These are phyloP conservation scores for Raddia distichophylla DNA, from an alignment of 176 grass and related monocot genomes.

Conservation along the genomic window DNA sequence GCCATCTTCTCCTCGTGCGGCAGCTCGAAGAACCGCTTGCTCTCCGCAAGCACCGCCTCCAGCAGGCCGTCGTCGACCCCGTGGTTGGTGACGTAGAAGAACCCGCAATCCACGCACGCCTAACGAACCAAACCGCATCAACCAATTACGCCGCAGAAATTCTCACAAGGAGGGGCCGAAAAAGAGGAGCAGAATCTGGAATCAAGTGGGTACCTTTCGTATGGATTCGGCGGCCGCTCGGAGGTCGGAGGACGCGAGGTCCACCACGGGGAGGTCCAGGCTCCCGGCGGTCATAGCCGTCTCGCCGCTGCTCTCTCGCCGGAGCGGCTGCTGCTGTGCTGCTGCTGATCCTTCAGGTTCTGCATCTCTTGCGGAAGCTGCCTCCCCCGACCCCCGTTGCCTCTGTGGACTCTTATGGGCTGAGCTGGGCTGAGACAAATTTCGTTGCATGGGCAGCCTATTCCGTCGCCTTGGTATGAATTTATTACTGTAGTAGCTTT, in stretches of 20 bases:
- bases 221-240: slow-evolving; percentile 46
- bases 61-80: slow-evolving; percentile 49
- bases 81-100: slow-evolving; percentile 87
- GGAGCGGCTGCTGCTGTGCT: background rate
- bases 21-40: slow-evolving; percentile 63
- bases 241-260: slow-evolving; percentile 63
- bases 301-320: background rate
- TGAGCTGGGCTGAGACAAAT: too few relatives aligned
- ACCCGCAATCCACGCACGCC: slow-evolving; percentile 84
- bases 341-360: too few relatives aligned
- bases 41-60: slow-evolving; percentile 57
- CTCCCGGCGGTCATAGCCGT: slow-evolving; percentile 27
- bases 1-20: slow-evolving; percentile 75
- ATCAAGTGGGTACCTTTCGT: slow-evolving; percentile 44
- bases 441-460: too few relatives aligned
- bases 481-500: too few relatives aligned
- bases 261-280: slow-evolving; percentile 63
- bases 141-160: background rate
- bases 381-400: too few relatives aligned
- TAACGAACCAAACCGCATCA: slow-evolving; percentile 30
- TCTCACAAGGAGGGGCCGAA: background rate
- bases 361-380: too few relatives aligned
- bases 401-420: too few relatives aligned
- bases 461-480: too few relatives aligned
- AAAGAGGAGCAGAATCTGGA: background rate